A percentile compares a stretch with the other conserved stretches of the same genome.
These are phyloP conservation scores for Raphanus raphanistrum DNA, from an alignment of 345 rosid species.

Conservation along the genomic window DNA sequence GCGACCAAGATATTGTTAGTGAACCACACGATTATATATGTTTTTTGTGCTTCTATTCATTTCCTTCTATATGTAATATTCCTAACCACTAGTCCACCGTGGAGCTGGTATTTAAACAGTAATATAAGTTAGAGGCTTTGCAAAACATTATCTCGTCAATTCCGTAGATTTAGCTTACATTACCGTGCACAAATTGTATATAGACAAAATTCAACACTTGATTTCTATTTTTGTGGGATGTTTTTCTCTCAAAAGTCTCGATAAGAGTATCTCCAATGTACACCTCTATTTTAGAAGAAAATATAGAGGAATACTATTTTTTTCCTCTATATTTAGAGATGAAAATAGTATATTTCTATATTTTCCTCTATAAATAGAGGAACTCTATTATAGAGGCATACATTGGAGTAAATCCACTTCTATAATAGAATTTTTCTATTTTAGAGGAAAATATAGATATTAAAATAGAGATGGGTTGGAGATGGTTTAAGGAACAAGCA, in stretches of 20 bases:
- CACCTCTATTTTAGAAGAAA: too few species aligned
- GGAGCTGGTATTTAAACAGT: neutral
- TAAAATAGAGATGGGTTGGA: too few species aligned
- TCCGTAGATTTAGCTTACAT: neutral
- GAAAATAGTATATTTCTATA: too few species aligned
- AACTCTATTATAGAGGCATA: too few species aligned
- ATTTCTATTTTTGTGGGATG: neutral
- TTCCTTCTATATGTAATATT: neutral
- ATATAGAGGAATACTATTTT: too few species aligned
- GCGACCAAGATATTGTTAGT: neutral
- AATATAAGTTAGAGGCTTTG: neutral
- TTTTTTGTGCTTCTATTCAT: neutral
- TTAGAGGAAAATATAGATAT: too few species aligned
- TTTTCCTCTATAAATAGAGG: too few species aligned
- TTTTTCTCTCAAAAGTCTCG: neutral
- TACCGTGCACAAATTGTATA: neutral
- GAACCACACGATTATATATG: neutral
- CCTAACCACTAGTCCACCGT: neutral
- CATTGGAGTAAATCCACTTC: too few species aligned
- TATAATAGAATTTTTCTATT: too few species aligned
- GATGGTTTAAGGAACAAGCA: too few species aligned
- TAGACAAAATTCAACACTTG: neutral
- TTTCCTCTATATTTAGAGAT: too few species aligned
- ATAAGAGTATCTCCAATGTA: too few species aligned
- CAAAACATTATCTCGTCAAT: neutral